Conservation (phyloP, 805 yeast species). For the Saccharomycopsis sp. region DNA sequence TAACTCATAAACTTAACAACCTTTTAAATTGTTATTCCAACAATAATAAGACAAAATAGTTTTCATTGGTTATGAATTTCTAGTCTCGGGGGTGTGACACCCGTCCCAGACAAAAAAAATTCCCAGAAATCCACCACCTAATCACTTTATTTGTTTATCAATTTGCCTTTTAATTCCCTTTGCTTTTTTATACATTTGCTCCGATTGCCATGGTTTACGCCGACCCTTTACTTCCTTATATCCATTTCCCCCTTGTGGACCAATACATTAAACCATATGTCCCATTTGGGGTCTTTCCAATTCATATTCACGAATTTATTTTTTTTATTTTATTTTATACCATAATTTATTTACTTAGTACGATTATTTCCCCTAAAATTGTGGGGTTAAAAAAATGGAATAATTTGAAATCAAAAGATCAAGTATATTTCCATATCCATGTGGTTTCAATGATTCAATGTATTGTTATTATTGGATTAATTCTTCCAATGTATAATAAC, state of each 20-base stretch:
- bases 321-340: slow-evolving; percentile 24
- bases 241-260: slow-evolving; percentile 24
- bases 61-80: too few species aligned
- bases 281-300: slow-evolving; percentile 19
- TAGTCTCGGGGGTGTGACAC: too few species aligned
- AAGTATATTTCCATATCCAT: slow-evolving; percentile 73
- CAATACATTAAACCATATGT: slow-evolving; percentile 21
- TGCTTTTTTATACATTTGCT: neutral
- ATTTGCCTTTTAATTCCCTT: neutral
- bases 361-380: slow-evolving; percentile 20
- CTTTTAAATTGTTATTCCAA: too few species aligned
- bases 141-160: neutral
- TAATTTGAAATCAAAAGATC: slow-evolving; percentile 30
- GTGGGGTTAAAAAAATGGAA: slow-evolving; percentile 20
- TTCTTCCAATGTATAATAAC: slow-evolving; percentile 54
- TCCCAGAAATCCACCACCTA: too few species aligned
- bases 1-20: too few species aligned
- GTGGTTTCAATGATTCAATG: slow-evolving; percentile 82
- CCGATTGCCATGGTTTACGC: slow-evolving; percentile 10
- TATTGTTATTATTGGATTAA: slow-evolving; percentile 44
- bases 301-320: slow-evolving; percentile 27
- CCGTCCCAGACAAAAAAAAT: too few species aligned
- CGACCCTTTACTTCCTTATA: slow-evolving; percentile 22
- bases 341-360: slow-evolving; percentile 20
- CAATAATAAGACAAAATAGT: too few species aligned